Percentiles rank a stretch among this genome's conserved stretches.
Evolutionary conservation across 768 basidiomycete genomes (phyloP).

Genomic region (Lactarius hatsudake): DNA sequence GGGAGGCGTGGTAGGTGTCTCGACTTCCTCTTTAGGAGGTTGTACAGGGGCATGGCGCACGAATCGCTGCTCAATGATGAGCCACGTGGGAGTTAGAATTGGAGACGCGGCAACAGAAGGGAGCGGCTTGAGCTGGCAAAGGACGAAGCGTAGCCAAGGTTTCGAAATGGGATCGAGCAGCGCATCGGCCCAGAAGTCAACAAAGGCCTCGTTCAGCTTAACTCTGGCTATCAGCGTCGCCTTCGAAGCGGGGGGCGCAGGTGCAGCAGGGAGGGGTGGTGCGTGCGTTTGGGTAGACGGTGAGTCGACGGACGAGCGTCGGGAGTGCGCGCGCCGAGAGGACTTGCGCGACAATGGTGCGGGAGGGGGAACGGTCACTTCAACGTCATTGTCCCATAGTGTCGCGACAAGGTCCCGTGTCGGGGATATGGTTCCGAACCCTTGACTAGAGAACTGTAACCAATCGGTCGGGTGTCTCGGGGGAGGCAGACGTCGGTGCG

Average conservation of each 20-base stretch:
- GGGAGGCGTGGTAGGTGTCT: constrained; percentile 3
- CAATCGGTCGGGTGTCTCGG: constrained; percentile 50
- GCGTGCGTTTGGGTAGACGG: constrained; percentile 12
- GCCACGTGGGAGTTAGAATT: constrained; percentile 52
- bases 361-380: constrained; percentile 44
- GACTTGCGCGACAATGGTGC: constrained; percentile 34
- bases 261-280: constrained; percentile 2
- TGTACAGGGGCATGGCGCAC: constrained; percentile 33
- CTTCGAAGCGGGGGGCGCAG: constrained; percentile 30
- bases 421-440: constrained; percentile 48
- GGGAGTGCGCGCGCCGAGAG: constrained; percentile 29
- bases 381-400: constrained; percentile 58
- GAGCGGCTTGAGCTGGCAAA: constrained; percentile 60
- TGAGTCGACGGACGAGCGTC: constrained; percentile 32
- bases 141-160: constrained; percentile 65
- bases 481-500: constrained; percentile 31
- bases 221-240: constrained; percentile 46
- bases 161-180: constrained; percentile 63
- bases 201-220: constrained; percentile 76
- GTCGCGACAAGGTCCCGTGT: constrained; percentile 52
- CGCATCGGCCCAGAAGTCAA: constrained; percentile 81
- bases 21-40: constrained; percentile 16
- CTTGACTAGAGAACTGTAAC: constrained; percentile 63
- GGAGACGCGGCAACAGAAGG: constrained; percentile 29
- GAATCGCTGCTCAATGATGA: constrained; percentile 66